A percentile compares a stretch with the other conserved stretches of the same genome.
phyloP scores from a whole-genome alignment of 441 rosid species.

The Arabidopsis lyrata region DNA sequence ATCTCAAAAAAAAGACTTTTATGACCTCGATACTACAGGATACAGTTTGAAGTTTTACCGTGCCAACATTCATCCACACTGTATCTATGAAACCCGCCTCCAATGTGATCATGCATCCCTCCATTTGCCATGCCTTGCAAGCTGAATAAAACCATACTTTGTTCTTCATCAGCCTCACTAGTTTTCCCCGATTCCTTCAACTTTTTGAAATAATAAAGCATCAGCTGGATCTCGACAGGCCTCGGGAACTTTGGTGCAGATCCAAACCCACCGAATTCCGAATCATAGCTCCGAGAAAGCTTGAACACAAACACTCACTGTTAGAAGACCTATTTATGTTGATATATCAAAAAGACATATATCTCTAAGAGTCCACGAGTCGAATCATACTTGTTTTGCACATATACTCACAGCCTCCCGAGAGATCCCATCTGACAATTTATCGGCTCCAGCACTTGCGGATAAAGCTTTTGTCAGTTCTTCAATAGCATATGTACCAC shows the following conservation, averaged over 20 bases:
- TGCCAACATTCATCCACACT: constrained; percentile 98
- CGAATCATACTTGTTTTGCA: constrained; percentile 75
- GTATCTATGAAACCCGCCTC: constrained; percentile 97
- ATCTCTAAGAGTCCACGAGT: constrained; percentile 1
- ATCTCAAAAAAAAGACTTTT: background rate
- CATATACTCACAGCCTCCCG: constrained; percentile 62
- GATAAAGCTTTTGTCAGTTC: constrained; percentile 90
- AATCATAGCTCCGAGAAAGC: constrained; percentile 85
- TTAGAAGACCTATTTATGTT: constrained; percentile 23
- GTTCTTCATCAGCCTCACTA: constrained; percentile 53
- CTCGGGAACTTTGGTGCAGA: constrained; percentile 97
- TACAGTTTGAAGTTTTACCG: constrained; percentile 57
- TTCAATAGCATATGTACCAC: constrained; percentile 84
- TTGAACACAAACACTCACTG: constrained; percentile 46
- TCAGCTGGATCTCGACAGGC: constrained; percentile 93
- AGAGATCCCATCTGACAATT: constrained; percentile 68
- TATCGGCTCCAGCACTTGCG: constrained; percentile 62
- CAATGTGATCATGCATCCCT: constrained; percentile 94
- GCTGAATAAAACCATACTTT: constrained; percentile 73
- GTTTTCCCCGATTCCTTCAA: constrained; percentile 66
- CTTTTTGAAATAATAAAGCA: constrained; percentile 80
- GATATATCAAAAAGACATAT: background rate
- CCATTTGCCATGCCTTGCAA: constrained; percentile 94
- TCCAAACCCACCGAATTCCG: constrained; percentile 87
- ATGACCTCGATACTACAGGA: background rate